These are phyloP conservation scores for Phytopythium litorale DNA, from an alignment of 352 stramenopile species.

Conservation along the genomic window DNA sequence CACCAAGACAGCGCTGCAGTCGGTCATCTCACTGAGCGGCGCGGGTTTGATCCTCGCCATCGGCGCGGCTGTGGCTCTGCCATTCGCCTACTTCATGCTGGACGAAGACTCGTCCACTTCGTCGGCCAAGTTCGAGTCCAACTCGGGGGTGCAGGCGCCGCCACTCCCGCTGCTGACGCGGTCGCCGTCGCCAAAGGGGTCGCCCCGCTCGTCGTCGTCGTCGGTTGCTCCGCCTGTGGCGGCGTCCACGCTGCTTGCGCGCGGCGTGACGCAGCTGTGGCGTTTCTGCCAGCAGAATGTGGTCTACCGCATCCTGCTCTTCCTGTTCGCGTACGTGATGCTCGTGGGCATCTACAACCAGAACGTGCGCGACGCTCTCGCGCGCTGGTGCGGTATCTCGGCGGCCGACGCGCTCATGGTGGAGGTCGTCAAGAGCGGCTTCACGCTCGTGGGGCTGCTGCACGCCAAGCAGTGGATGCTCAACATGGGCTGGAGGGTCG, in stretches of 20 bases:
- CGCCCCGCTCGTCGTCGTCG: not conserved
- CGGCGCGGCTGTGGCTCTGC: conserved; percentile 20
- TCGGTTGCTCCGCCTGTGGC: not conserved
- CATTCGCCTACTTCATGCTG: conserved; percentile 30
- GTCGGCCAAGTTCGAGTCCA: conserved; percentile 9
- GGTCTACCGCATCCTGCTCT: conserved; percentile 44
- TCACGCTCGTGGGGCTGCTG: conserved; percentile 27
- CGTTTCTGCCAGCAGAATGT: conserved; percentile 51
- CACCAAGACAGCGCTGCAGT: conserved; percentile 6
- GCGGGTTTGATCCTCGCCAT: conserved; percentile 13
- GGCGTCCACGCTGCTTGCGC: conserved; percentile 13
- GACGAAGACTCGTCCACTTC: conserved; percentile 20
- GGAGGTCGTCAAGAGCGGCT: conserved; percentile 22
- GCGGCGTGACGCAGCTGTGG: conserved; percentile 36
- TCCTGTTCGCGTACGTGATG: conserved; percentile 37
- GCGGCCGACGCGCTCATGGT: conserved; percentile 12
- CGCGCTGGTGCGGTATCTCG: conserved; percentile 33
- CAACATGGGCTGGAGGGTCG: conserved; percentile 31
- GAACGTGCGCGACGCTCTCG: conserved; percentile 24
- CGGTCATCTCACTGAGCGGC: conserved; percentile 18
- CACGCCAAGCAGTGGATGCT: conserved; percentile 39
- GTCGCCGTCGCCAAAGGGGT: not conserved
- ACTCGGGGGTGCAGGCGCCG: not conserved
- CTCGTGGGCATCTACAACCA: conserved; percentile 36
- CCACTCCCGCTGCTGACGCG: not conserved